Evolutionary conservation across 495 filamentous ascomycete genomes (phyloP), one percentile per base, ranked within the genome.

Genomic region (Corynascus novoguineensis): DNA sequence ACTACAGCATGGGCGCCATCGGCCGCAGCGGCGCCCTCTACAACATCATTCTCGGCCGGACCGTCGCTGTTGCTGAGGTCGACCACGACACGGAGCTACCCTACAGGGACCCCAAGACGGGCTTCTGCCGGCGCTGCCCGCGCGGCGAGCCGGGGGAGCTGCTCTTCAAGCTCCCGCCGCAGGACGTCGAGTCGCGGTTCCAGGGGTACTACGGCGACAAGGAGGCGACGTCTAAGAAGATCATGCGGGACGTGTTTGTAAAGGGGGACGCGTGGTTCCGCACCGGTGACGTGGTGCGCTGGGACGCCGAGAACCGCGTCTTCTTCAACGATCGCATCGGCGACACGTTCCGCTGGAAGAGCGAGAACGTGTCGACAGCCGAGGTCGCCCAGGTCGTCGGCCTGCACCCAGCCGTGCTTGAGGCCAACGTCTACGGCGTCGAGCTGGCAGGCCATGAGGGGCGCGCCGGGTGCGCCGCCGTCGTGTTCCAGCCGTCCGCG

Each of bases 311-410:
- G 56, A 88, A 89, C 7, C 76, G 86, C 14, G 85, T 85, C 75
- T 96, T 79, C 70, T 97, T 97, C 70, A 81, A 82, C 41, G 93
- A 98, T 68, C 86, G 91, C 11, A 86, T 97, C 35, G 92, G 92
- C 50, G 92, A 97, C 64, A 97, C 92, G 0, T 97, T 89, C 75
- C 83, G 92, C 17, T 97, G 92, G 92, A 96, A 95, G 76, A 84
- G 83, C 42, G 92, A 97, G 72, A 97, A 97, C 53, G 89, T 96
- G 3, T 87, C 84, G 9, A 93, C 92, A 0, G 84, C 86, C 21
- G 92, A 95, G 60, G 92, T 95, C 6, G 81, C 82, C 22, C 84
- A 90, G 50, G 83, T 84, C 0, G 64, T 97, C 0, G 86, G 89
- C 3, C 64, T 71, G 1, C 87, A 91, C 59, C 75, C 86, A 0